These are phyloP conservation scores for Penicillium atrosanguineum DNA, from an alignment of 495 filamentous ascomycete species.

Conservation along the genomic window DNA sequence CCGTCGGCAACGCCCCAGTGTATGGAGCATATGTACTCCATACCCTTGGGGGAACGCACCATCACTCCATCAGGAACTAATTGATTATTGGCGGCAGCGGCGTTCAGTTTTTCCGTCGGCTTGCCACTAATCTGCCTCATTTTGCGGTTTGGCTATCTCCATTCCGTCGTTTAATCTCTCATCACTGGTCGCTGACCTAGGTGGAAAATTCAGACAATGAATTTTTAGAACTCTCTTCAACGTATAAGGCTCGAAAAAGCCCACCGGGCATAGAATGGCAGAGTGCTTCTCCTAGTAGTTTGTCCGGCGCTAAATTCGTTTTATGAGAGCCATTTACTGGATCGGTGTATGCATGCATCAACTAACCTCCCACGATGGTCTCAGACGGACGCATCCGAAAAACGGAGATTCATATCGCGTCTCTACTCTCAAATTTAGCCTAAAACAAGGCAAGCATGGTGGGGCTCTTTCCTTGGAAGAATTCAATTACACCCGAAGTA, in stretches of 20 bases:
- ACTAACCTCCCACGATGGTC: not conserved
- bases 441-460: not conserved
- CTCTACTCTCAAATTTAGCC: not conserved
- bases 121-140: not conserved
- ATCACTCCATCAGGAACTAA: not conserved
- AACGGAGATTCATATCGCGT: not conserved
- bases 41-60: not conserved
- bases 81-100: slow-evolving; percentile 9
- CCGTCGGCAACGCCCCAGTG: slow-evolving; percentile 6
- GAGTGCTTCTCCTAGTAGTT: not conserved
- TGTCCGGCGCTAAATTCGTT: not conserved
- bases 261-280: not conserved
- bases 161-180: not conserved
- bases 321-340: not conserved
- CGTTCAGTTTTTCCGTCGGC: not conserved
- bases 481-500: not conserved
- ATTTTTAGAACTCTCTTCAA: not conserved
- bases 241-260: not conserved
- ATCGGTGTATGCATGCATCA: not conserved
- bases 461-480: not conserved
- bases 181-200: not conserved
- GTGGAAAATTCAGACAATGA: not conserved
- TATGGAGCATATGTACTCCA: not conserved
- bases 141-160: not conserved
- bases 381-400: not conserved